A percentile compares a stretch with the other conserved stretches of the same genome.
These are phyloP conservation scores for Trichoderma sp. DNA, from an alignment of 2,329 filamentous ascomycete species.

Conservation along the genomic window DNA sequence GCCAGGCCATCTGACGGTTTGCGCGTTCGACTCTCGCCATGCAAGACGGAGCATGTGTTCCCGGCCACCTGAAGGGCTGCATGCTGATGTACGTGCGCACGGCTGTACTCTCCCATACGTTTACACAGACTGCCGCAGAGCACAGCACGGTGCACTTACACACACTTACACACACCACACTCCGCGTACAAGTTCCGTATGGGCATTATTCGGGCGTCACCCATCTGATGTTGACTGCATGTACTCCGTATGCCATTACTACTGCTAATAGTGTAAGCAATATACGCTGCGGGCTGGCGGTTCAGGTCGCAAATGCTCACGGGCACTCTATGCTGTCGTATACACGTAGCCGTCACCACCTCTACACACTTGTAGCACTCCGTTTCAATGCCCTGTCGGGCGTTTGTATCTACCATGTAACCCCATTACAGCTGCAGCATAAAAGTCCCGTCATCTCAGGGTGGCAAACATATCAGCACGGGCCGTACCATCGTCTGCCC, in stretches of 20 bases:
- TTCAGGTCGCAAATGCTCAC: not conserved
- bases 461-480: slow-evolving; percentile 15
- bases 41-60: slow-evolving; percentile 30
- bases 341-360: not conserved
- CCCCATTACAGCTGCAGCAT: slow-evolving; percentile 17
- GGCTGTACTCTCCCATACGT: slow-evolving; percentile 4
- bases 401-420: not conserved
- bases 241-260: slow-evolving; percentile 19
- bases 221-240: slow-evolving; percentile 27
- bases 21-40: slow-evolving; percentile 15
- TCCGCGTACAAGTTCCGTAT: not conserved
- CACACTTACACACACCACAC: not conserved
- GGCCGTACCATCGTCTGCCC: slow-evolving; percentile 4
- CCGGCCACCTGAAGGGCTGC: slow-evolving; percentile 32
- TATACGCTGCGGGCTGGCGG: not conserved
- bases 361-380: not conserved
- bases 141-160: not conserved
- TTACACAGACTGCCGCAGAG: not conserved
- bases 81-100: slow-evolving; percentile 15
- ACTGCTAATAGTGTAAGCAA: not conserved
- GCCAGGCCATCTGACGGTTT: slow-evolving; percentile 27
- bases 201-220: slow-evolving; percentile 4
- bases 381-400: not conserved
- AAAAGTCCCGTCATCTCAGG: not conserved
- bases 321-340: not conserved